phyloP scores from a whole-genome alignment of 345 rosid species.

The Hypericum androsaemum region DNA sequence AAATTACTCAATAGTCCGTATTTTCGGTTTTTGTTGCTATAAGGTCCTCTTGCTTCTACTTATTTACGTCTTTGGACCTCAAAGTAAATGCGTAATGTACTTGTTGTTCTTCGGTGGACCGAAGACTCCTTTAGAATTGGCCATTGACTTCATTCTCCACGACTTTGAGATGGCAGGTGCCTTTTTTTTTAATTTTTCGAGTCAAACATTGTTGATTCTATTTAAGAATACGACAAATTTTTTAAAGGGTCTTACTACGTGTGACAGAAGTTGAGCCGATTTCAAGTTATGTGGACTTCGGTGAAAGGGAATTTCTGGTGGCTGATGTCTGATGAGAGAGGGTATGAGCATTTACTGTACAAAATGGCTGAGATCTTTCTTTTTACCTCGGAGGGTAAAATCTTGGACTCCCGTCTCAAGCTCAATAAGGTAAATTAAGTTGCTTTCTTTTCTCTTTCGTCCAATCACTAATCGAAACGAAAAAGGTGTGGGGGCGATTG shows the following conservation, averaged over 20 bases:
- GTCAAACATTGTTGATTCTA: too few species aligned
- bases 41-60: not conserved
- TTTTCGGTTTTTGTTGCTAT: not conserved
- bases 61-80: not conserved
- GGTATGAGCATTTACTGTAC: slow-evolving; percentile 61
- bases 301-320: slow-evolving; percentile 82
- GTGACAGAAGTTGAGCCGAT: slow-evolving; percentile 86
- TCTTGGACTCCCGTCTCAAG: slow-evolving; percentile 74
- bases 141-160: slow-evolving; percentile 95
- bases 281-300: slow-evolving; percentile 81
- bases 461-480: slow-evolving; percentile 23
- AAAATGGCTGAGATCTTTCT: slow-evolving; percentile 78
- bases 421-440: slow-evolving; percentile 56
- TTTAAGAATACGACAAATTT: too few species aligned
- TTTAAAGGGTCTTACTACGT: too few species aligned
- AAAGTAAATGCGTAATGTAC: not conserved
- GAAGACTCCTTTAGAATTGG: slow-evolving; percentile 89
- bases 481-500: not conserved
- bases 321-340: slow-evolving; percentile 97
- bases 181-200: not conserved
- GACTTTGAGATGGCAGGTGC: slow-evolving; percentile 99
- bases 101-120: slow-evolving; percentile 35
- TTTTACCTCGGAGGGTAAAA: slow-evolving; percentile 56
- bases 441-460: slow-evolving; percentile 8
- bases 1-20: not conserved